These are phyloP conservation scores for Aspergillus spinulosporus DNA, from an alignment of 2,329 filamentous ascomycete genomes.

Conservation along the genomic window DNA sequence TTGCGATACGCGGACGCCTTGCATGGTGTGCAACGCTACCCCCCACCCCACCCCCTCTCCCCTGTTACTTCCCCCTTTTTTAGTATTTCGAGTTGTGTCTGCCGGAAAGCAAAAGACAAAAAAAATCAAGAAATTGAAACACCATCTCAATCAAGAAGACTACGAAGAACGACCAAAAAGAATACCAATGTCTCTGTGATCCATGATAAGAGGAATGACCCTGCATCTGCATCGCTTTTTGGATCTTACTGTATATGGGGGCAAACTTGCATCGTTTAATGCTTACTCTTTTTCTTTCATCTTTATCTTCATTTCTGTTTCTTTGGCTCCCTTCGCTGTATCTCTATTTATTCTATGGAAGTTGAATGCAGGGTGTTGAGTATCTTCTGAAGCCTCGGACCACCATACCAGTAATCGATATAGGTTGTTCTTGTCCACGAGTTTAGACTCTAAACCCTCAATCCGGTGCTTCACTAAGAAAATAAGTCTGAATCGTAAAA, in stretches of 20 bases:
- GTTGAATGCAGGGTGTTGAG: not conserved
- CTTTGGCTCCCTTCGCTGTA: slow-evolving; percentile 17
- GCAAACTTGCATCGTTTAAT: slow-evolving; percentile 31
- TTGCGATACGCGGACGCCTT: slow-evolving; percentile 29
- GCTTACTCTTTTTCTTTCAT: slow-evolving; percentile 24
- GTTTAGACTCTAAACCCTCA: no score
- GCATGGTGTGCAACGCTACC: slow-evolving; percentile 26
- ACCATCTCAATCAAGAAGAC: slow-evolving; percentile 32
- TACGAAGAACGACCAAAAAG: slow-evolving; percentile 40
- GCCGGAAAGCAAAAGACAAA: slow-evolving; percentile 21
- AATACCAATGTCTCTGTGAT: slow-evolving; percentile 27
- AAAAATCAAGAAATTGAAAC: slow-evolving; percentile 20
- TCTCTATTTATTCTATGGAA: slow-evolving; percentile 8
- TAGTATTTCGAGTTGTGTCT: slow-evolving; percentile 22
- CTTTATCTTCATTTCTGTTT: slow-evolving; percentile 21
- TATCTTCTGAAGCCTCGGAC: not conserved
- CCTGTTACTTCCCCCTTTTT: slow-evolving; percentile 12
- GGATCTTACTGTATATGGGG: slow-evolving; percentile 35
- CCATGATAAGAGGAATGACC: slow-evolving; percentile 37
- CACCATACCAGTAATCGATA: not conserved
- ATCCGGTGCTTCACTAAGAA: no score
- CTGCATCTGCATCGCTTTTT: slow-evolving; percentile 41
- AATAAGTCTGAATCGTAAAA: no score
- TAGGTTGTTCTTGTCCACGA: no score
- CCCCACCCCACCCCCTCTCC: slow-evolving; percentile 8